Percentiles rank a stretch among this genome's conserved stretches.
Evolutionary conservation across 352 stramenopile species (phyloP).

Genomic region (Phytophthora foliorum): DNA sequence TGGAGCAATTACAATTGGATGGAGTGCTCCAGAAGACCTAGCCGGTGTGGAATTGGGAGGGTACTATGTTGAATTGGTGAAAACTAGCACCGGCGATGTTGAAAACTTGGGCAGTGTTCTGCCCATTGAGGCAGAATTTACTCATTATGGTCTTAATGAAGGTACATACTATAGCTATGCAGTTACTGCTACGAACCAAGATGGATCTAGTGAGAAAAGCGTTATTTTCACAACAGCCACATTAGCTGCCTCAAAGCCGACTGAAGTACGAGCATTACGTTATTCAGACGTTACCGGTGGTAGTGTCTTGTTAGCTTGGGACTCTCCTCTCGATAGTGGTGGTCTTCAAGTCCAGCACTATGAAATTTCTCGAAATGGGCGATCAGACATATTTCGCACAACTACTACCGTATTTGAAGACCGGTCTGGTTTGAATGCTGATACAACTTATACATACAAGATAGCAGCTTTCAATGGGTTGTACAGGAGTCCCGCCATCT

Average conservation of each 20-base stretch:
- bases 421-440: conserved; percentile 35
- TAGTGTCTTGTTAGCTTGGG: conserved; percentile 51
- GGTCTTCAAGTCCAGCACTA: conserved; percentile 55
- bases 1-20: conserved; percentile 55
- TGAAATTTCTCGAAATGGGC: conserved; percentile 42
- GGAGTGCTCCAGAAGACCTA: conserved; percentile 55
- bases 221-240: conserved; percentile 28
- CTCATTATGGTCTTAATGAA: conserved; percentile 51
- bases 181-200: conserved; percentile 57
- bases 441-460: conserved; percentile 47
- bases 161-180: conserved; percentile 55
- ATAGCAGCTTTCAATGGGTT: conserved; percentile 61
- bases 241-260: conserved; percentile 26
- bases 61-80: conserved; percentile 44
- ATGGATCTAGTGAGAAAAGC: conserved; percentile 51
- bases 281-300: conserved; percentile 29
- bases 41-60: conserved; percentile 54
- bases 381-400: conserved; percentile 9
- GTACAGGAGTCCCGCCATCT: conserved; percentile 20
- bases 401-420: conserved; percentile 45
- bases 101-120: conserved; percentile 9
- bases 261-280: conserved; percentile 28
- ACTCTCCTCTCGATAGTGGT: conserved; percentile 53
- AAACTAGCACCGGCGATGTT: conserved; percentile 3
- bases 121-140: conserved; percentile 37